Evolutionary conservation across 345 rosid species (phyloP).

Genomic region (Conringia planisiliqua): DNA sequence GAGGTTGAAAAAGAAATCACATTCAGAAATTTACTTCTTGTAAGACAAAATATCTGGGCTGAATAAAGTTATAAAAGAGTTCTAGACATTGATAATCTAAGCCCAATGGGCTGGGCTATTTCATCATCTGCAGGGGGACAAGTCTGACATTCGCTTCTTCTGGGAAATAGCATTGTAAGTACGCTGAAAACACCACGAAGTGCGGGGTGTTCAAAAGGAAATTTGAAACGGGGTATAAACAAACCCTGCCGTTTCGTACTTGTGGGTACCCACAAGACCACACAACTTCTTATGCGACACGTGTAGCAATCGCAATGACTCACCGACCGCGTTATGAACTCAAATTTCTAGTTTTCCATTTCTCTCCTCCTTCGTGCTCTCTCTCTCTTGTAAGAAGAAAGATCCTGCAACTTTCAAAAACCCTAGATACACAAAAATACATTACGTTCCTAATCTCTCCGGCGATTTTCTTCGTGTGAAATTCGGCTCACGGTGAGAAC

Average conservation of each 20-base stretch:
- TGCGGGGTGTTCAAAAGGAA: background rate
- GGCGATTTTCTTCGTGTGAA: background rate
- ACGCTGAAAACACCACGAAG: constrained; percentile 4
- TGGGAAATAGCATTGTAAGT: background rate
- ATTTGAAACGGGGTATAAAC: background rate
- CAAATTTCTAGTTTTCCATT: background rate
- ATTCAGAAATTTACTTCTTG: background rate
- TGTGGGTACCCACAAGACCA: background rate
- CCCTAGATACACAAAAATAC: constrained; percentile 11
- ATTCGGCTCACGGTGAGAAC: constrained; percentile 15
- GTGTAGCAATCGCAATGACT: constrained; percentile 1
- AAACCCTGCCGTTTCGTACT: constrained; percentile 10
- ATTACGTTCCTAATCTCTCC: background rate
- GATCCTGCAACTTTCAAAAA: constrained; percentile 10
- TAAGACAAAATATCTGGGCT: background rate
- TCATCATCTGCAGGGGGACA: background rate
- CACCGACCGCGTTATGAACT: constrained; percentile 16
- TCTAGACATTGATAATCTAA: background rate
- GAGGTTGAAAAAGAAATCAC: background rate
- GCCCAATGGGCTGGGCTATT: constrained; percentile 19
- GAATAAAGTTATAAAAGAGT: background rate
- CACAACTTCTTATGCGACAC: background rate
- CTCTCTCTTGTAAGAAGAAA: background rate
- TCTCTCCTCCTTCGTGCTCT: background rate
- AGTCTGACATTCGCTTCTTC: background rate